These are phyloP conservation scores for Penicillium sp. DNA, from an alignment of 2,329 filamentous ascomycete genomes.

Conservation along the genomic window DNA sequence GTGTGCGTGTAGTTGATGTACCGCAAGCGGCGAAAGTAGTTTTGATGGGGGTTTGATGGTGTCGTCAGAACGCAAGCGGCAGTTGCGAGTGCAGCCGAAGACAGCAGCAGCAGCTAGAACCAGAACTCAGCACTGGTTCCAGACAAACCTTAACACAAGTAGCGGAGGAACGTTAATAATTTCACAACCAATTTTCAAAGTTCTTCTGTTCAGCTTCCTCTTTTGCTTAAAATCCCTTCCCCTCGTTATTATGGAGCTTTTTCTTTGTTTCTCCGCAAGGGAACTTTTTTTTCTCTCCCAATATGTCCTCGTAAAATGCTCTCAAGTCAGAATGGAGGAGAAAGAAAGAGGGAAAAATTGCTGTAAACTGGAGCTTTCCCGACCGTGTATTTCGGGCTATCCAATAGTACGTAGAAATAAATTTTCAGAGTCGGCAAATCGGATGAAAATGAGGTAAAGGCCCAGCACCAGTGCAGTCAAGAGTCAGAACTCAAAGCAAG, in stretches of 20 bases:
- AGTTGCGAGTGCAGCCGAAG: conserved; percentile 29
- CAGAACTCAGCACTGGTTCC: conserved; percentile 34
- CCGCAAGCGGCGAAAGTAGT: conserved; percentile 34
- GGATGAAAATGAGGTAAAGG: conserved; percentile 12
- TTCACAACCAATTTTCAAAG: conserved; percentile 7
- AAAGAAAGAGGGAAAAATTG: conserved; percentile 13
- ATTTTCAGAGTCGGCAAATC: conserved; percentile 2
- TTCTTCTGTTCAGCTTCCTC: conserved; percentile 3
- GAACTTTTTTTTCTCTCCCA: conserved; percentile 6
- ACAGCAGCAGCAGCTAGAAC: not conserved
- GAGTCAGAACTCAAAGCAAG: conserved; percentile 19
- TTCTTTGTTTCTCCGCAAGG: conserved; percentile 7
- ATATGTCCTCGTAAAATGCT: not conserved
- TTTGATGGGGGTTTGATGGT: conserved; percentile 30
- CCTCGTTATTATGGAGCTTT: conserved; percentile 10
- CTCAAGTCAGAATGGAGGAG: not conserved
- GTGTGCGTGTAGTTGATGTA: conserved; percentile 17
- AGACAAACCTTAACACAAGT: conserved; percentile 35
- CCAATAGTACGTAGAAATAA: conserved; percentile 13
- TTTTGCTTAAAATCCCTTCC: conserved; percentile 3
- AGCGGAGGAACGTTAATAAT: conserved; percentile 16
- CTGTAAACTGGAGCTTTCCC: conserved; percentile 13
- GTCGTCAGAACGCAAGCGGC: conserved; percentile 44
- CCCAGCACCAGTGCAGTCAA: conserved; percentile 14
- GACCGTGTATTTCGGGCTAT: conserved; percentile 18